phyloP scores from a whole-genome alignment of 371 early-diverging fungal genomes.

The Haplosporangium sp. region DNA sequence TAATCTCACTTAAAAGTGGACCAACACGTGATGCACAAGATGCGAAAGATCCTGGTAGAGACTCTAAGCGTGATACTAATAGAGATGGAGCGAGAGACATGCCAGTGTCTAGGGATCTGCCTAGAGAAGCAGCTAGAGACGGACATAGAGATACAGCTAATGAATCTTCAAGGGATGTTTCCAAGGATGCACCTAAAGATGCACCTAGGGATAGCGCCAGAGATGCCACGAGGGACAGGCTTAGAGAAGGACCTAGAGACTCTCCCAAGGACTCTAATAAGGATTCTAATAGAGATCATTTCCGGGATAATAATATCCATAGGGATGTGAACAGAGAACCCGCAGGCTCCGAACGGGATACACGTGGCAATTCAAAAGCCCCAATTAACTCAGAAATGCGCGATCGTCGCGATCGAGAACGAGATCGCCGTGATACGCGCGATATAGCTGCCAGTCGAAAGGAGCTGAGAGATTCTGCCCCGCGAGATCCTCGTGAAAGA shows the following conservation, averaged over 20 bases:
- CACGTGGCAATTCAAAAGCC: constrained; percentile 3
- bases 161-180: neutral
- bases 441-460: constrained; percentile 22
- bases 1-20: constrained; percentile 33
- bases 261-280: constrained; percentile 1
- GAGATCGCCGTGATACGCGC: constrained; percentile 21
- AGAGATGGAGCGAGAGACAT: constrained; percentile 17
- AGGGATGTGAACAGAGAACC: neutral
- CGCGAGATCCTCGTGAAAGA: constrained; percentile 46
- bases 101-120: neutral
- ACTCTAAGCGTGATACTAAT: constrained; percentile 13
- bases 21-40: constrained; percentile 23
- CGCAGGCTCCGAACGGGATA: constrained; percentile 4
- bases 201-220: constrained; percentile 4
- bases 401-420: constrained; percentile 5
- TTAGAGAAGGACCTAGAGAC: constrained; percentile 12
- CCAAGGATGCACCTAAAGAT: constrained; percentile 7
- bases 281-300: constrained; percentile 16
- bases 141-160: neutral
- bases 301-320: neutral
- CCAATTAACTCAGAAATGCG: constrained; percentile 4
- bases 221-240: constrained; percentile 7
- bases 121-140: neutral
- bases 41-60: constrained; percentile 13
- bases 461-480: constrained; percentile 46